phyloP scores from a whole-genome alignment of 208 protist genomes.

The Leishmania arabica region DNA sequence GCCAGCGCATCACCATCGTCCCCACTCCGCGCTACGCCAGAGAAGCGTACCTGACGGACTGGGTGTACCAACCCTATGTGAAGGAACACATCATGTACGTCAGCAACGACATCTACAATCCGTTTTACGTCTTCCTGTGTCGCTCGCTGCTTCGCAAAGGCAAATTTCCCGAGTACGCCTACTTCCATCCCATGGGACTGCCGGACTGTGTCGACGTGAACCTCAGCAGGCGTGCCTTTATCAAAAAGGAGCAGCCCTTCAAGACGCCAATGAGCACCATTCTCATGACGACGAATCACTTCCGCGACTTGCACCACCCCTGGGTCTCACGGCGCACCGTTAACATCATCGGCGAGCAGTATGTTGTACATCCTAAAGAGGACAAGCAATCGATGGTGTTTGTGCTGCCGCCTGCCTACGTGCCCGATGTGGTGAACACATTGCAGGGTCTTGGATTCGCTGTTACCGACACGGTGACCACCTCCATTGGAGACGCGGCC shows the following conservation, averaged over 20 bases:
- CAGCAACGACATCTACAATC: constrained; percentile 87
- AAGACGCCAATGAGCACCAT: constrained; percentile 68
- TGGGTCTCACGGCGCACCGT: constrained; percentile 63
- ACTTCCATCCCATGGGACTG: constrained; percentile 86
- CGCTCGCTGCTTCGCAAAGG: constrained; percentile 57
- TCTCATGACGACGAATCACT: constrained; percentile 61
- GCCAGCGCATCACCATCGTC: constrained; percentile 77
- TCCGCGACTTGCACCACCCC: constrained; percentile 65
- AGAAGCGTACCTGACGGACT: constrained; percentile 78
- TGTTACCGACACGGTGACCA: constrained; percentile 60
- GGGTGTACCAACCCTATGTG: constrained; percentile 89
- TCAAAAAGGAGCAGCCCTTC: constrained; percentile 79
- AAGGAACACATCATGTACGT: constrained; percentile 87
- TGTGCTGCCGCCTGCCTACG: constrained; percentile 69
- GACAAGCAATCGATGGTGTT: constrained; percentile 80
- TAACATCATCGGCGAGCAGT: constrained; percentile 77
- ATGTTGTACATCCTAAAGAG: constrained; percentile 77
- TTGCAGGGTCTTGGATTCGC: constrained; percentile 75
- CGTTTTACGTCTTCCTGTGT: constrained; percentile 78
- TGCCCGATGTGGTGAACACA: constrained; percentile 65
- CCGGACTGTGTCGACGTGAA: constrained; percentile 83
- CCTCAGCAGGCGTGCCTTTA: constrained; percentile 71
- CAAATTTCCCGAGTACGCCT: constrained; percentile 71
- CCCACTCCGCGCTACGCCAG: constrained; percentile 68
- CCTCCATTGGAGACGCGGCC: constrained; percentile 48